A percentile compares a stretch with the other conserved stretches of the same genome.
phyloP scores from a whole-genome alignment of 805 yeast genomes.

The Saccharomycopsis lassenensis region DNA sequence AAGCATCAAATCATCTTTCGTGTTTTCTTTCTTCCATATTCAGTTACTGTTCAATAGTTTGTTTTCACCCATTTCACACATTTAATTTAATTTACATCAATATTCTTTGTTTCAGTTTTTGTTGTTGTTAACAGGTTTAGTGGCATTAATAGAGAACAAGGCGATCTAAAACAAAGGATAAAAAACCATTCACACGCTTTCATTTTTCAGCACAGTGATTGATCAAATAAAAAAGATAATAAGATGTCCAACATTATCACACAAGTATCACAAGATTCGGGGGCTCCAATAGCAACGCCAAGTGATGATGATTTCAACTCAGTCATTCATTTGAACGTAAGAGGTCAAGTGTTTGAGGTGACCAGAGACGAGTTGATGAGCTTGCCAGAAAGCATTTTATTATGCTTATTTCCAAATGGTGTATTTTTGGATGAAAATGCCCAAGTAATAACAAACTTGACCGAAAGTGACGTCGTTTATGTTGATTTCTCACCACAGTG shows the following conservation, averaged over 20 bases:
- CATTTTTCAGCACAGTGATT: no score
- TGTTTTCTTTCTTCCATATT: no score
- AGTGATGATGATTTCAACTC: slow-evolving; percentile 46
- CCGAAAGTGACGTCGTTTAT: slow-evolving; percentile 69
- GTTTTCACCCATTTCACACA: no score
- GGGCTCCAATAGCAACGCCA: slow-evolving; percentile 9
- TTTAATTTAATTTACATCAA: no score
- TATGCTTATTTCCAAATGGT: slow-evolving; percentile 85
- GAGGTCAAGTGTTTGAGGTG: slow-evolving; percentile 65
- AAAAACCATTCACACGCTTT: no score
- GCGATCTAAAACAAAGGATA: no score
- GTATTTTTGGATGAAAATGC: slow-evolving; percentile 73
- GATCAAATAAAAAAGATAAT: no score
- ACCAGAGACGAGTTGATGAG: slow-evolving; percentile 85
- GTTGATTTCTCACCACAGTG: slow-evolving; percentile 84
- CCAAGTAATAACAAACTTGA: slow-evolving; percentile 63
- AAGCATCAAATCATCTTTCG: no score
- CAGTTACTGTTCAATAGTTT: no score
- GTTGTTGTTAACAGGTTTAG: no score
- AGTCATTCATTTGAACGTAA: slow-evolving; percentile 62
- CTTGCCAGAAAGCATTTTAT: slow-evolving; percentile 78
- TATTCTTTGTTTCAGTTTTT: no score
- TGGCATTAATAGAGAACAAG: no score
- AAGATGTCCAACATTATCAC: slow-evolving; percentile 41
- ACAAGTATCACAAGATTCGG: slow-evolving; percentile 44